Conservation (phyloP, 2,329 filamentous ascomycete species). For the Sarocladiaceae sp. region DNA sequence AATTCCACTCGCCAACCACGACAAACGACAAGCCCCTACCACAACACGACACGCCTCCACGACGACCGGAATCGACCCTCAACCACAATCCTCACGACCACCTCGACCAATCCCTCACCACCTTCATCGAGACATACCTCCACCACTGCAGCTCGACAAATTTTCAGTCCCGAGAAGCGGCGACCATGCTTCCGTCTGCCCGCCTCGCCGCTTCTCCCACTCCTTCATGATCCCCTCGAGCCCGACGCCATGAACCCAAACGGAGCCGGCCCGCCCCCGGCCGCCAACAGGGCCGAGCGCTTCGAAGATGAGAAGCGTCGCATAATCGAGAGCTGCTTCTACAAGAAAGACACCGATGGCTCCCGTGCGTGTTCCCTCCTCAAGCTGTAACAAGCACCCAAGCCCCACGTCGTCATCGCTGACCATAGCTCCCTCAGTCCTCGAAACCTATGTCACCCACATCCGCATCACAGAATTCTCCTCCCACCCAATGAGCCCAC, state of each 20-base stretch:
- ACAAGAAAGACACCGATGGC: constrained; percentile 82
- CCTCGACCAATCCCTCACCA: not conserved
- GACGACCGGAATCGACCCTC: too few relatives aligned
- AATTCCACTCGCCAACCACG: too few relatives aligned
- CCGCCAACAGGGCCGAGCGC: constrained; percentile 60
- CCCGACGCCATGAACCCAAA: constrained; percentile 33
- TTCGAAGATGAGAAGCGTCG: constrained; percentile 97
- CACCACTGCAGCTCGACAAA: not conserved
- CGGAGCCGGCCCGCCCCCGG: constrained; percentile 29
- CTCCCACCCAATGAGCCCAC: constrained; percentile 74
- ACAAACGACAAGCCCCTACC: too few relatives aligned
- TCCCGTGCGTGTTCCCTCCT: constrained; percentile 57
- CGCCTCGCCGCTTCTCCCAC: constrained; percentile 17
- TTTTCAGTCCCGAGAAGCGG: constrained; percentile 9
- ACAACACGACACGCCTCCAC: too few relatives aligned
- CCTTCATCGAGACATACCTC: not conserved
- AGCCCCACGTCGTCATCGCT: constrained; percentile 11
- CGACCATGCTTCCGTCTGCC: constrained; percentile 22
- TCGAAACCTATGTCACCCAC: constrained; percentile 96
- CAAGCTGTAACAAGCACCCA: not conserved
- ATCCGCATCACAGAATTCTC: constrained; percentile 87
- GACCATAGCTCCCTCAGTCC: constrained; percentile 21
- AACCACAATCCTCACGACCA: too few relatives aligned
- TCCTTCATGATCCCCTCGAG: constrained; percentile 17
- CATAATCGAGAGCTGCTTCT: constrained; percentile 93